phyloP scores from a whole-genome alignment of 2,329 filamentous ascomycete genomes.

The Thielaviopsis punctulata region DNA sequence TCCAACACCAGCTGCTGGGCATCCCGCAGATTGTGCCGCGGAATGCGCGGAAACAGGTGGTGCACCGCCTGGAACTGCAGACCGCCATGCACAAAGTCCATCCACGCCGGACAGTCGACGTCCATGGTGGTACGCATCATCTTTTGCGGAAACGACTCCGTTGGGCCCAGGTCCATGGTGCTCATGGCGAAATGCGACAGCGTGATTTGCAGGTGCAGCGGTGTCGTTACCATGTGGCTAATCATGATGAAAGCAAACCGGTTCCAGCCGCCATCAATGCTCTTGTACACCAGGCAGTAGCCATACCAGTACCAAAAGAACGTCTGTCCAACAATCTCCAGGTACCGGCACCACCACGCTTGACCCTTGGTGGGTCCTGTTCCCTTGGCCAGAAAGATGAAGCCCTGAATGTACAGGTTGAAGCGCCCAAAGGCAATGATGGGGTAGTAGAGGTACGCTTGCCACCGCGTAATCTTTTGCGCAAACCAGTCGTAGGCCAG shows the following conservation, averaged over 20 bases:
- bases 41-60: conserved; percentile 69
- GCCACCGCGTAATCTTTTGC: conserved; percentile 51
- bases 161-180: conserved; percentile 65
- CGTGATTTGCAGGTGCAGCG: conserved; percentile 78
- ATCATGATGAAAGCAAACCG: conserved; percentile 61
- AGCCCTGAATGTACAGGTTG: conserved; percentile 72
- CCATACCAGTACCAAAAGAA: conserved; percentile 83
- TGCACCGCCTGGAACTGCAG: conserved; percentile 83
- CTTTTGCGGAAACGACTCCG: conserved; percentile 76
- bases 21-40: conserved; percentile 63
- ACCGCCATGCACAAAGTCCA: conserved; percentile 79
- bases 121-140: conserved; percentile 93
- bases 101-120: conserved; percentile 71
- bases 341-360: conserved; percentile 66
- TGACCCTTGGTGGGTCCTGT: conserved; percentile 57
- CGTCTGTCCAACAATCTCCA: conserved; percentile 59
- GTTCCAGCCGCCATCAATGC: conserved; percentile 49
- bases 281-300: conserved; percentile 60
- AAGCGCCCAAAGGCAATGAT: conserved; percentile 68
- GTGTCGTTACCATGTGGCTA: conserved; percentile 65
- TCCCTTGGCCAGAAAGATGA: conserved; percentile 55
- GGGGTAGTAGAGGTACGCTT: conserved; percentile 70
- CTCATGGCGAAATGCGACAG: conserved; percentile 90
- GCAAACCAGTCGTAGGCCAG: conserved; percentile 66
- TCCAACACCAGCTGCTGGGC: conserved; percentile 61